These are phyloP conservation scores for Bromus sterilis DNA, from an alignment of 176 grass and related monocot species.

Conservation along the genomic window DNA sequence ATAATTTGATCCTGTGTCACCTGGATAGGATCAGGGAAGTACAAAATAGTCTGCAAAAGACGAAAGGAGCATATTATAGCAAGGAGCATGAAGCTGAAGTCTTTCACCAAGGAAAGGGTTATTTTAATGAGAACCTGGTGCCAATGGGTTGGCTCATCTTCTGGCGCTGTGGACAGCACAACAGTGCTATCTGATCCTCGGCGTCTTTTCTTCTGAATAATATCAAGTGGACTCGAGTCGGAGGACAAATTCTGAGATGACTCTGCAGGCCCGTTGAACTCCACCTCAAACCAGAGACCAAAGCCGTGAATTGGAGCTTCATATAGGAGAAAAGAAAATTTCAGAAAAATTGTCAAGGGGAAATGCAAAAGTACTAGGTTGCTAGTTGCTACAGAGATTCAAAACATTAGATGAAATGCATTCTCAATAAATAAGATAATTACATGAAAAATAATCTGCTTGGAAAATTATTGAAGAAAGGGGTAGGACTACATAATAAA, in stretches of 20 bases:
- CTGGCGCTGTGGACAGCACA: conserved; percentile 82
- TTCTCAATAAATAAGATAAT: not conserved
- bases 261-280: conserved; percentile 73
- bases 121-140: conserved; percentile 57
- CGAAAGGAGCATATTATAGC: conserved; percentile 9
- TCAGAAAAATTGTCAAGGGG: not conserved
- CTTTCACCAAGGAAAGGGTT: not conserved
- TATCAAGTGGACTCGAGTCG: conserved; percentile 36
- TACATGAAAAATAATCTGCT: not conserved
- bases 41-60: conserved; percentile 76
- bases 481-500: not conserved
- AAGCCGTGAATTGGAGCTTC: conserved; percentile 86
- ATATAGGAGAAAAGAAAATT: conserved; percentile 13
- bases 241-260: conserved; percentile 24
- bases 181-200: conserved; percentile 35
- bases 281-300: conserved; percentile 96
- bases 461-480: not conserved
- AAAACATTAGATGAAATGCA: not conserved
- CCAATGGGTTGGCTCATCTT: conserved; percentile 87
- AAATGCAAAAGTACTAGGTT: conserved; percentile 1
- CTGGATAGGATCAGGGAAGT: conserved; percentile 83
- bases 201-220: conserved; percentile 52
- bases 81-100: not conserved
- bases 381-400: not conserved
- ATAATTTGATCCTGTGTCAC: conserved; percentile 78